phyloP scores from a whole-genome alignment of 2,329 filamentous ascomycete genomes.

The Lizonia empirigonia region DNA sequence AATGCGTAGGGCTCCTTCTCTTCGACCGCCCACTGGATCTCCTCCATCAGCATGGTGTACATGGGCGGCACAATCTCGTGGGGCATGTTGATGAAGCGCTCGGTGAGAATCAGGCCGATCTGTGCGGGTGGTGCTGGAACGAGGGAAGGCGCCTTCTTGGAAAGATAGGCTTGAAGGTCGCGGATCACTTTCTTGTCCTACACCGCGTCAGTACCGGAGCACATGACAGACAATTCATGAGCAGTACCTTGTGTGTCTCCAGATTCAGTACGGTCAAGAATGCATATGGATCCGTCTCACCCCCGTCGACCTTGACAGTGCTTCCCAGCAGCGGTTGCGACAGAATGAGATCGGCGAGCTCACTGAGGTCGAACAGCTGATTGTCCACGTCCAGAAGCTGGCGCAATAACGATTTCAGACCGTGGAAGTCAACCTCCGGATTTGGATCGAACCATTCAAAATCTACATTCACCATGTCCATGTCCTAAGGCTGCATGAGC shows the following conservation, averaged over 20 bases:
- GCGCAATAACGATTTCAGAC: conserved; percentile 84
- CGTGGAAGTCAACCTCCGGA: conserved; percentile 88
- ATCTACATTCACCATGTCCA: conserved; percentile 91
- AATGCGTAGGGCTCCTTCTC: conserved; percentile 93
- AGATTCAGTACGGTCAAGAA: conserved; percentile 89
- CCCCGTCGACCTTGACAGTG: conserved; percentile 96
- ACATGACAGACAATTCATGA: not conserved
- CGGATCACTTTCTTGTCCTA: conserved; percentile 73
- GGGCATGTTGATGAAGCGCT: conserved; percentile 97
- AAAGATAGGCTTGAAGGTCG: conserved; percentile 73
- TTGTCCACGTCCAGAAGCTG: conserved; percentile 92
- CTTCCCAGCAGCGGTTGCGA: conserved; percentile 87
- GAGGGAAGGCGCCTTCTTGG: conserved; percentile 51
- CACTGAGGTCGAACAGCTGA: conserved; percentile 84
- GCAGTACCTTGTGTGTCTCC: conserved; percentile 67
- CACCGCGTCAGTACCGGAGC: not conserved
- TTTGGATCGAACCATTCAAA: conserved; percentile 99
- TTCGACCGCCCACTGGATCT: conserved; percentile 85
- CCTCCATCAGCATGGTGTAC: conserved; percentile 92
- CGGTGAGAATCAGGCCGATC: conserved; percentile 85
- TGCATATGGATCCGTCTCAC: conserved; percentile 89
- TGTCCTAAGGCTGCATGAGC: conserved; percentile 64
- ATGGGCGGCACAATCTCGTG: conserved; percentile 88
- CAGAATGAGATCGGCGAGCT: conserved; percentile 82
- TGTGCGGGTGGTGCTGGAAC: conserved; percentile 52